Evolutionary conservation across 352 stramenopile species (phyloP), one percentile per base, ranked within the genome.

Genomic region (Globisporangium middletonii): DNA sequence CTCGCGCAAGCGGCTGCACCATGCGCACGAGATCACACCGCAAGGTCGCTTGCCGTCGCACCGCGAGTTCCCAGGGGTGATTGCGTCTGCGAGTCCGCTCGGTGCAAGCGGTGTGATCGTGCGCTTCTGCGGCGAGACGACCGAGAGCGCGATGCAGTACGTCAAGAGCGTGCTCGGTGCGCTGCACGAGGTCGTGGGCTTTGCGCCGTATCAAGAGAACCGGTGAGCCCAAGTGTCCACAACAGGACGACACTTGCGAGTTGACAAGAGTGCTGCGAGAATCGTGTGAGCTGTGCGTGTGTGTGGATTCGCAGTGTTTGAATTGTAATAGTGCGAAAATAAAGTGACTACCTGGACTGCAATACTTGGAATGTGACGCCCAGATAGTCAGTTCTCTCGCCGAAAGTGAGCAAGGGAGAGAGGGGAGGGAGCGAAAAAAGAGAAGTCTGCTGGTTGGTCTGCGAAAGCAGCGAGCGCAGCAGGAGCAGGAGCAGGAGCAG

Each of bases 81-180:
- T 89, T 43, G 68, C 79, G 4, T 89, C 83, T n/a, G 77, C 84
- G 47, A 94, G 85, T 61, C 77, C 83, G 2, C 60, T 94, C n/a
- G 65, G 64, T 4, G 27, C 45, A 6, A 73, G 79, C 44, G 78
- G 81, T 27, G 81, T 88, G 11, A 88, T 92, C 52, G 71, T 90
- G 19, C 81, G 85, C 30, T 86, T 94, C 42, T 85, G 72, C 55
- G 75, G 72, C 13, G 67, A 78, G 44, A 79, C 88, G 51, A 73
- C 73, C 3, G 85, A 94, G 58, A 71, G 58, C 38, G 71, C 73
- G 7, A 78, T 88, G 67, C 68, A 59, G 16, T 92, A 82, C 54
- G 68, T 92, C 33, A 77, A 76, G 54, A 67, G 65, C 13, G 75
- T 89, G 61, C 61, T 94, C 4, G 65, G 67, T 15, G 78, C 81